Conservation (phyloP, 2,329 filamentous ascomycete species). For the Xylariaceae sp. region DNA sequence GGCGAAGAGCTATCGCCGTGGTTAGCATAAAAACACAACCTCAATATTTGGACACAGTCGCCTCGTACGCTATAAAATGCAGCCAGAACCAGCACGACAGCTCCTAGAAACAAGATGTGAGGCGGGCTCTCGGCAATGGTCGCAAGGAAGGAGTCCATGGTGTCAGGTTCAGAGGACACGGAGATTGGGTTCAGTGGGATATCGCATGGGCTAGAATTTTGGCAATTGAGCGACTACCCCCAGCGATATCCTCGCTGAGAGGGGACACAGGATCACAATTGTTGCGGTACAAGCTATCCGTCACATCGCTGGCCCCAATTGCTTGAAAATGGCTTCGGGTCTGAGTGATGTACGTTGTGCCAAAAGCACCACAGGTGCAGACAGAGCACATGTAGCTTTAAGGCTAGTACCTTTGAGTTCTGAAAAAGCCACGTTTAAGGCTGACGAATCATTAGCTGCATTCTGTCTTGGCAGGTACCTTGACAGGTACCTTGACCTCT, state of each 20-base stretch:
- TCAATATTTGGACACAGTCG: background rate
- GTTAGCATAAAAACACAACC: slow-evolving; percentile 14
- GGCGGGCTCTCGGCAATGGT: slow-evolving; percentile 45
- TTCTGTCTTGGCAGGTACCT: too few species aligned
- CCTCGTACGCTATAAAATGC: slow-evolving; percentile 48
- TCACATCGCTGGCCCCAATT: too few species aligned
- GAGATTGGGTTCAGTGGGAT: background rate
- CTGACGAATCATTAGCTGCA: slow-evolving; percentile 23
- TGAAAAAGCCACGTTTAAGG: slow-evolving; percentile 29
- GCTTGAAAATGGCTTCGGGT: too few species aligned
- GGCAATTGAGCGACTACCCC: slow-evolving; percentile 10
- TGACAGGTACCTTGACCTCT: too few species aligned
- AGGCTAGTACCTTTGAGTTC: too few species aligned
- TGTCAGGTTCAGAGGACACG: background rate
- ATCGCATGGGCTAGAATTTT: slow-evolving; percentile 8
- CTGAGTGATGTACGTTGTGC: background rate
- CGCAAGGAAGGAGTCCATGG: slow-evolving; percentile 32
- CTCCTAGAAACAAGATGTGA: slow-evolving; percentile 46
- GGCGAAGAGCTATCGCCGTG: slow-evolving; percentile 61
- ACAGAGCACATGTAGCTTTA: too few species aligned
- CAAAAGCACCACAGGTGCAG: background rate
- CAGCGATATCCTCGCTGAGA: slow-evolving; percentile 24
- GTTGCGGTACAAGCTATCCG: background rate
- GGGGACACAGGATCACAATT: background rate
- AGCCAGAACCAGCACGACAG: slow-evolving; percentile 42